Base-by-base conservation (phyloP, 1,284 basidiomycete species). In the Entoloma clypeatum region DNA sequence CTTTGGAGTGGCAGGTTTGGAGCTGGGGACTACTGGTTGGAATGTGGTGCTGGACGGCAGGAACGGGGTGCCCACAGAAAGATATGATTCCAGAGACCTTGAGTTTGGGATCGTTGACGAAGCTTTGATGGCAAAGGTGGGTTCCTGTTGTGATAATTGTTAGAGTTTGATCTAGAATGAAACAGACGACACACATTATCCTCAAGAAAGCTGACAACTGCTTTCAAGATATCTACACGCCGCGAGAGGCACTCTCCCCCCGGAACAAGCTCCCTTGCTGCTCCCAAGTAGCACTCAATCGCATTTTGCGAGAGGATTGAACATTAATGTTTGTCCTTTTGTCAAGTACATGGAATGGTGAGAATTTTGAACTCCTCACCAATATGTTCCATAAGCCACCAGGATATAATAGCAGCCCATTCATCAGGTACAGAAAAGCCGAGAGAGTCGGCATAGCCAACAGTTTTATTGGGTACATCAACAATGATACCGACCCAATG, bases 381-480 rank as follows among this genome's bases (percentile, higher is more conserved):
- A 10, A 25, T 3, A 8, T 36, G 30, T 2, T 26, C n/a, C 3
- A n/a, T n/a, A 22, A 44, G 37, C 43, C 43, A 44, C 43, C 43
- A 64, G 21, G 58, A 50, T 0, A 59, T 55, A 36, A 59, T 27
- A 2, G 34, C 37, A n/a, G 19, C 14, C n/a, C 39, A 27, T 13
- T 44, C 37, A 3, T 7, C 10, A 14, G 43, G 43, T 29, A 17
- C 16, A 4, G 7, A 7, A 4, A 40, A 22, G 11, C 19, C 7
- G n/a, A 39, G 26, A 23, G 43, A 23, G 32, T 44, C 43, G 5
- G 31, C 31, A 30, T 44, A 44, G 18, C 33, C 10, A 21, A 39
- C 23, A 13, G 17, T 9, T 9, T 24, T 8, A 9, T 13, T 40
- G 5, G 3, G 14, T 2, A 16, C 2, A 21, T 32, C 37, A 21